phyloP scores from a whole-genome alignment of 2,329 filamentous ascomycete genomes.

The Chaetomium sp. region DNA sequence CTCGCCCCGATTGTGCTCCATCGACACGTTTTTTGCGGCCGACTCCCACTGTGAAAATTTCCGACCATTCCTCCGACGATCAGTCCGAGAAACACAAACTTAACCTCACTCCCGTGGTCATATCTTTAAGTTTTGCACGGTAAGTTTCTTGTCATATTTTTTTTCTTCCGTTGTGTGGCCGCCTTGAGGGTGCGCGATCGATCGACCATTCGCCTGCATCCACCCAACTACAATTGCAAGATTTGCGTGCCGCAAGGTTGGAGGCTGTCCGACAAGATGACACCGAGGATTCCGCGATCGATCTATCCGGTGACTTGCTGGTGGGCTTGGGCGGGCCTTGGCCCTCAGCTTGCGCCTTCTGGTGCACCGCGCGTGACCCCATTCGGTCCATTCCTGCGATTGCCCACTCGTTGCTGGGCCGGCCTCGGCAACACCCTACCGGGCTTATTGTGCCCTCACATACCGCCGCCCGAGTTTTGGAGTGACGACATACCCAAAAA shows the following conservation, averaged over 20 bases:
- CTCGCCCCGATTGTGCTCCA: slow-evolving; percentile 5
- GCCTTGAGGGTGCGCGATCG: slow-evolving; percentile 1
- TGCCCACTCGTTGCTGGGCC: slow-evolving; percentile 3
- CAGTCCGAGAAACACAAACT: neutral
- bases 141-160: slow-evolving; percentile 12
- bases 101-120: neutral
- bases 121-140: slow-evolving; percentile 3
- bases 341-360: slow-evolving; percentile 9
- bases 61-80: slow-evolving; percentile 5
- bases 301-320: slow-evolving; percentile 17
- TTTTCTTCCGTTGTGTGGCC: neutral
- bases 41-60: neutral
- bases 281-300: slow-evolving; percentile 14
- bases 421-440: slow-evolving; percentile 7
- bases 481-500: neutral
- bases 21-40: slow-evolving; percentile 12
- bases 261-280: slow-evolving; percentile 13
- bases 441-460: neutral
- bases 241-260: slow-evolving; percentile 10
- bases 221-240: slow-evolving; percentile 1
- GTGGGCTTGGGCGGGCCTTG: slow-evolving; percentile 12
- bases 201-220: neutral
- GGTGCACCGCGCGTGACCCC: slow-evolving; percentile 16
- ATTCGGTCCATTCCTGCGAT: slow-evolving; percentile 12
- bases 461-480: neutral